phyloP scores from a whole-genome alignment of 225 moss, liverwort and hornwort species.

The Bryoerythrophyllum caledonicum region DNA sequence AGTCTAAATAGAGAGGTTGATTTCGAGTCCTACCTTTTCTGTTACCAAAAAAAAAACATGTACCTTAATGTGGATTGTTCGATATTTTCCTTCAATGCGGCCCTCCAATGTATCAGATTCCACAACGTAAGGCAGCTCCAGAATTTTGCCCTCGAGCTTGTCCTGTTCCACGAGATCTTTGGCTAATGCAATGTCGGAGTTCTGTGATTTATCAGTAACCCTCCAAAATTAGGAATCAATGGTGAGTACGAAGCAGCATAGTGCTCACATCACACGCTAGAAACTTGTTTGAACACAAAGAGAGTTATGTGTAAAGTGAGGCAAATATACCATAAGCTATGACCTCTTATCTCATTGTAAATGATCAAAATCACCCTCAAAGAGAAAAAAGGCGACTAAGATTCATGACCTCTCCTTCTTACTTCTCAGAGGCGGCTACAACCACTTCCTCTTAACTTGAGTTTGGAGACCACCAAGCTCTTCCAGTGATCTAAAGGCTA shows the following conservation, averaged over 20 bases:
- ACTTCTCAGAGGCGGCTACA: too few species aligned
- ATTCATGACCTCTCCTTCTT: too few species aligned
- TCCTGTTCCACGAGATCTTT: conserved; percentile 84
- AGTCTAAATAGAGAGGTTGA: not conserved
- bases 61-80: conserved; percentile 74
- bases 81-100: conserved; percentile 70
- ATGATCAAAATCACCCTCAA: too few species aligned
- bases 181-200: conserved; percentile 79
- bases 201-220: conserved; percentile 14
- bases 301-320: too few species aligned
- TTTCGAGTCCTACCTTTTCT: too few species aligned
- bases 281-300: not conserved
- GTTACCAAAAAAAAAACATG: not conserved
- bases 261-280: not conserved
- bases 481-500: too few species aligned
- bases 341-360: too few species aligned
- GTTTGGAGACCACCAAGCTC: too few species aligned
- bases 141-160: conserved; percentile 60
- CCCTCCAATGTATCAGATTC: conserved; percentile 80
- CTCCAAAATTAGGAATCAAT: not conserved
- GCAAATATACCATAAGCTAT: too few species aligned
- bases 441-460: too few species aligned
- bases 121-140: conserved; percentile 68
- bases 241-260: not conserved
- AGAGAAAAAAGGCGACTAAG: too few species aligned